Percentiles rank a stretch among this genome's conserved stretches.
Evolutionary conservation across 2,329 filamentous ascomycete species (phyloP).

Genomic region (Penicillium concentricum): DNA sequence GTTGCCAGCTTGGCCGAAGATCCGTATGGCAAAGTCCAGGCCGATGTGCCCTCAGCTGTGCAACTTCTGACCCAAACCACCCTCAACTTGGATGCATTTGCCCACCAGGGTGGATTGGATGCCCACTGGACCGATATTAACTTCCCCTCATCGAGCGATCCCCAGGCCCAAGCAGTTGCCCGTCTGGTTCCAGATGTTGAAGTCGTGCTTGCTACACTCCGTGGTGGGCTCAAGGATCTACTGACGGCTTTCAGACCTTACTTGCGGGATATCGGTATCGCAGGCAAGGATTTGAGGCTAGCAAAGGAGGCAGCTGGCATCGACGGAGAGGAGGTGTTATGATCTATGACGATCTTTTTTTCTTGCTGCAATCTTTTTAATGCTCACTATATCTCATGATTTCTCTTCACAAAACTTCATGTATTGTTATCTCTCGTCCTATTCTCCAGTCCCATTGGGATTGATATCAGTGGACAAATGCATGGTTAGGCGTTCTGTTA

Average conservation of each 20-base stretch:
- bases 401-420: constrained; percentile 14
- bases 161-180: constrained; percentile 33
- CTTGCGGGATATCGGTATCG: constrained; percentile 67
- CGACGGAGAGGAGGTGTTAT: constrained; percentile 22
- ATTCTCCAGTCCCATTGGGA: constrained; percentile 9
- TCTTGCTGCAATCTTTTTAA: constrained; percentile 4
- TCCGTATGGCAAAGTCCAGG: constrained; percentile 79
- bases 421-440: constrained; percentile 17
- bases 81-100: constrained; percentile 67
- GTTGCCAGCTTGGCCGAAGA: constrained; percentile 77
- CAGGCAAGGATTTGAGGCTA: constrained; percentile 66
- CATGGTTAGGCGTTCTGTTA: constrained; percentile 29
- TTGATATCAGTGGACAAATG: constrained; percentile 26
- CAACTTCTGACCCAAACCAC: constrained; percentile 70
- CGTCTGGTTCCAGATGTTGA: constrained; percentile 64
- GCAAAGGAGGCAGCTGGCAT: constrained; percentile 63
- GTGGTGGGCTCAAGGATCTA: constrained; percentile 63
- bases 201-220: constrained; percentile 64
- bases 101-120: constrained; percentile 45
- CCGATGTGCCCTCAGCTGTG: constrained; percentile 73
- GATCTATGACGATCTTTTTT: constrained; percentile 14
- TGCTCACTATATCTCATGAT: constrained; percentile 8
- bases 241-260: constrained; percentile 73
- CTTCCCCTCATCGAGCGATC: constrained; percentile 43
- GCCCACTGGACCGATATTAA: constrained; percentile 78